Evolutionary conservation across 192 early-diverging fungal species (phyloP), one percentile per base, ranked within the genome.

Genomic region (Coemansia sp.): DNA sequence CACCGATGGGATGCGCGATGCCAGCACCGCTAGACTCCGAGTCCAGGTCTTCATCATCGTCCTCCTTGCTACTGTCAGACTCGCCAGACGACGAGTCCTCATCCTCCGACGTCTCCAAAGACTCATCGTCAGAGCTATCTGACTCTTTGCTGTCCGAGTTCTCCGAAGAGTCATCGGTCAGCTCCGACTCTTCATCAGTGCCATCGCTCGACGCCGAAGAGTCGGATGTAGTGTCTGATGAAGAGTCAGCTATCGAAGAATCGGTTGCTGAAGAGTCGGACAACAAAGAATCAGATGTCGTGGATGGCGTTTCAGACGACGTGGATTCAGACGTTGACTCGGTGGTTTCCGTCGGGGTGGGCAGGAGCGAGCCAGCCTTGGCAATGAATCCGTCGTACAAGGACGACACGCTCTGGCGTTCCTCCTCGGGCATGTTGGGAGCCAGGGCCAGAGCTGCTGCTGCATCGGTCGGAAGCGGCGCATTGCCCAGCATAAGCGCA

Each of bases 1-100:
- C 66, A 19, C 57, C 58, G 37, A 49, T 35, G 14, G 69, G 43
- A 31, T 50, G 59, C 17, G 48, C 62, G 55, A 62, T 65, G 39
- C 65, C 59, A 47, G 57, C 67, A 38, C 41, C 43, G 25, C 21
- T 26, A 35, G 6, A 27, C 21, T 26, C 35, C 12, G 39, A 62
- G n/a, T 59, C 39, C 27, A 48, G 19, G 31, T 54, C 49, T 19
- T 29, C 9, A 21, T 58, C 22, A n/a, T 52, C 35, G 38, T 38
- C 27, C 14, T 37, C 43, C 47, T 19, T 25, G n/a, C 48, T 27
- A n/a, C 26, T 55, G 11, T 27, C 27, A 3, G 64, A 65, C 14
- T 29, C 47, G 31, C 10, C 38, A 25, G 54, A 52, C 23, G 59
- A 56, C 17, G 50, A 51, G n/a, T 21, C 50, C 16, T n/a, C 16